Percentiles rank a stretch among this genome's conserved stretches.
Conservation (phyloP, 306 rosid species). For the Leucaena leucocephala region DNA sequence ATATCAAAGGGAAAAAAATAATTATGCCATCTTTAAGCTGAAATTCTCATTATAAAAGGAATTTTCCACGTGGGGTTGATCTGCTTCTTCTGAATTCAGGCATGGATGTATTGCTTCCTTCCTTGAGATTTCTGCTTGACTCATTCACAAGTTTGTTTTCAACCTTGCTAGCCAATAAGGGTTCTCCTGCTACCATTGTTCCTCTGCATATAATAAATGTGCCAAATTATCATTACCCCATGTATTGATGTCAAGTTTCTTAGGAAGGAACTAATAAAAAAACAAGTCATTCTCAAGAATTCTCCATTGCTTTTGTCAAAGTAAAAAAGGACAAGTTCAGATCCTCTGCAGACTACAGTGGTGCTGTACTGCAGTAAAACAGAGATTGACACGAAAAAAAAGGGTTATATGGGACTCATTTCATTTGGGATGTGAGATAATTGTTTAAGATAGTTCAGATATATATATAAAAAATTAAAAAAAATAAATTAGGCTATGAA, state of each 20-base stretch:
- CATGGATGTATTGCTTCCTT: conserved; percentile 57
- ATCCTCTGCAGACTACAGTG: too few species aligned
- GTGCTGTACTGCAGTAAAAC: too few species aligned
- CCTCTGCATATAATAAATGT: conserved; percentile 53
- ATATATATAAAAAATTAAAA: too few species aligned
- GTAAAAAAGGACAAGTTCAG: too few species aligned
- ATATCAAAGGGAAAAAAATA: too few species aligned
- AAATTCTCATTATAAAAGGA: conserved; percentile 56
- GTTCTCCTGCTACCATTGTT: conserved; percentile 51
- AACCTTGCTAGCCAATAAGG: conserved; percentile 58
- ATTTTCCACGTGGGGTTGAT: conserved; percentile 87
- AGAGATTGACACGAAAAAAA: too few species aligned
- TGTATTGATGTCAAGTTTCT: conserved; percentile 13
- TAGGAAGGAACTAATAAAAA: neutral
- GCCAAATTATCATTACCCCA: neutral
- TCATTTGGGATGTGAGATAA: too few species aligned
- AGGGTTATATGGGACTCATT: neutral
- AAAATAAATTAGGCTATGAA: too few species aligned
- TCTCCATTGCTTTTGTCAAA: too few species aligned
- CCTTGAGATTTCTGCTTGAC: conserved; percentile 53
- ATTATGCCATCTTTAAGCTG: neutral
- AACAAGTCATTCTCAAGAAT: too few species aligned
- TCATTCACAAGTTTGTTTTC: conserved; percentile 65
- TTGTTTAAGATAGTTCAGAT: too few species aligned
- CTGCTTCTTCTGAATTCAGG: conserved; percentile 74